Evolutionary conservation across 192 early-diverging fungal genomes (phyloP), one percentile per base, ranked within the genome.

Genomic region (Podochytrium sp.): DNA sequence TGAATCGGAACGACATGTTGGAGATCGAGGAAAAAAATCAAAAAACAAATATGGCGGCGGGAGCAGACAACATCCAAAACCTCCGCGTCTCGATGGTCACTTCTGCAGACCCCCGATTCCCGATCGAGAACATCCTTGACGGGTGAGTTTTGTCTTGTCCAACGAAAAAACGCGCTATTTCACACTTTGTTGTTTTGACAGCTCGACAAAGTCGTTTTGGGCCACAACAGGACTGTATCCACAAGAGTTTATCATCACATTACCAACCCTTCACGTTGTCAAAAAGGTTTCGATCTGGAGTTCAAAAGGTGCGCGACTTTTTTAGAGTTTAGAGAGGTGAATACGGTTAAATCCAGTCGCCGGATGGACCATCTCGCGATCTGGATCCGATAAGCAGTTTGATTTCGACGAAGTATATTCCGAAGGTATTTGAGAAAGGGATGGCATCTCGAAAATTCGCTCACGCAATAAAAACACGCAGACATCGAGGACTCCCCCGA

Each of bases 21-120:
- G n/a, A n/a, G n/a, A n/a, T n/a, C n/a, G 29, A 41, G 5, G 37
- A 69, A 68, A 69, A 23, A 30, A 33, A 18, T 38, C 42, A 69
- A 20, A 69, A 69, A 69, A 55, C 20, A 25, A 55, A 10, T 23
- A 55, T 55, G 52, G 52, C 52, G 23, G 20, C 52, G 7, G 52
- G 52, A 20, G 79, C 85, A 2, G 85, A 73, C 2, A 79, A 71
- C 34, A 74, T 65, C 38, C 32, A n/a, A n/a, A 69, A 69, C 66
- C 66, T 69, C 18, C 66, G 66, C 32, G 29, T 69, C 47, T 38
- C 33, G 1, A 69, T 69, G 66, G 66, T 69, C 66, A 69, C 66
- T 12, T 69, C 66, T 3, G 66, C 37, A 12, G 66, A 69, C 29
- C 50, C 66, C 4, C 52, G 66, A 41, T 69, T 69, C 29, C 66